These are phyloP conservation scores for Podila horticola DNA, from an alignment of 192 early-diverging fungal species.

Conservation along the genomic window DNA sequence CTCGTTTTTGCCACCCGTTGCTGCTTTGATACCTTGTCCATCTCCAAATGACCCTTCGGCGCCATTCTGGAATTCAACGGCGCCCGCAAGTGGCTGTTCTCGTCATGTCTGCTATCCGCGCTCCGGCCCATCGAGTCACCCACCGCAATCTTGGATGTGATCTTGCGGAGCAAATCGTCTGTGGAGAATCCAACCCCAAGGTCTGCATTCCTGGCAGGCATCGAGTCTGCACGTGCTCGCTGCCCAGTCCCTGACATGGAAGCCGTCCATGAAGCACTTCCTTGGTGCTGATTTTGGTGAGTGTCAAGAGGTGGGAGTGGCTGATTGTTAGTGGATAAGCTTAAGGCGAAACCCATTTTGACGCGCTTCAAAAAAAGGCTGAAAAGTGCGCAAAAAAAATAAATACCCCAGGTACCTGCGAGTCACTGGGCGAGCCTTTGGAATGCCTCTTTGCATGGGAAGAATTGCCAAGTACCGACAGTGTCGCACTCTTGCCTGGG, in stretches of 20 bases:
- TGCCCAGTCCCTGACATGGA: background rate
- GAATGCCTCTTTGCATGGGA: constrained; percentile 12
- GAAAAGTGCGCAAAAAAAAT: background rate
- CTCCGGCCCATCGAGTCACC: background rate
- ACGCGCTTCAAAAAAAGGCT: background rate
- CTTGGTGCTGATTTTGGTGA: background rate
- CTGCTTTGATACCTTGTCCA: constrained; percentile 7
- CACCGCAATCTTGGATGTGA: constrained; percentile 26
- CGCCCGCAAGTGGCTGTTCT: constrained; percentile 34
- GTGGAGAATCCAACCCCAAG: constrained; percentile 14
- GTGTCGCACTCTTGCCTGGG: background rate
- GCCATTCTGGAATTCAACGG: constrained; percentile 35
- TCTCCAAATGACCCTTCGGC: constrained; percentile 20
- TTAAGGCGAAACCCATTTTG: background rate
- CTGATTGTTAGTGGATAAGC: background rate
- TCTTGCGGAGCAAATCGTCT: constrained; percentile 31
- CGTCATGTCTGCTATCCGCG: constrained; percentile 18
- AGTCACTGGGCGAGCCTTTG: constrained; percentile 23
- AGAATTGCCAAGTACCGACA: background rate
- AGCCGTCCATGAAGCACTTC: background rate
- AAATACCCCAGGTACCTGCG: constrained; percentile 18
- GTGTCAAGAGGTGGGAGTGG: too few species aligned
- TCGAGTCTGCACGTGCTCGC: constrained; percentile 32
- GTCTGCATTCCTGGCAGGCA: constrained; percentile 28
- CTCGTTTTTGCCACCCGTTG: background rate